Percentiles rank a stretch among this genome's conserved stretches.
phyloP scores from a whole-genome alignment of 345 rosid genomes.

The Dimocarpus longan region DNA sequence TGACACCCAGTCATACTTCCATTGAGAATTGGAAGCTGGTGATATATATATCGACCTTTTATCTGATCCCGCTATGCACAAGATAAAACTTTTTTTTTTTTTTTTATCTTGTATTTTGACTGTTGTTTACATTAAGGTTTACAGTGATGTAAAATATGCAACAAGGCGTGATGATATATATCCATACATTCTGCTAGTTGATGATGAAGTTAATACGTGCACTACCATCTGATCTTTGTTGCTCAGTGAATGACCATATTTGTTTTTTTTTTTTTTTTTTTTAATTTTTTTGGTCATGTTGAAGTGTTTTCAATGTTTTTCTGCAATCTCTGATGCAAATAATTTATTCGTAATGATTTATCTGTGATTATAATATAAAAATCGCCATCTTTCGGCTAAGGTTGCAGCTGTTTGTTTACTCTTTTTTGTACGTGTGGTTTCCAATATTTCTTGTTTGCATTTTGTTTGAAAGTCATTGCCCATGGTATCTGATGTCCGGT shows the following conservation, averaged over 20 bases:
- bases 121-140: no score
- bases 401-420: constrained; percentile 31
- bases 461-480: constrained; percentile 34
- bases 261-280: neutral
- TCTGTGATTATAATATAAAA: constrained; percentile 44
- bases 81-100: no score
- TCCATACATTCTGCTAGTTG: constrained; percentile 55
- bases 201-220: constrained; percentile 79
- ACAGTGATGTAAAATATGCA: neutral
- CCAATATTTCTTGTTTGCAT: neutral
- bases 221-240: constrained; percentile 88
- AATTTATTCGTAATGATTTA: constrained; percentile 41
- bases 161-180: constrained; percentile 63
- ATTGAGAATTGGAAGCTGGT: constrained; percentile 32
- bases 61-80: constrained; percentile 31
- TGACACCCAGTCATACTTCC: constrained; percentile 53
- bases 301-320: neutral
- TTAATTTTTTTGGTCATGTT: no score
- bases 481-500: constrained; percentile 82
- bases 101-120: neutral
- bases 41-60: constrained; percentile 13
- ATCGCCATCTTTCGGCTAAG: constrained; percentile 92
- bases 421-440: no score
- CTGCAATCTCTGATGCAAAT: constrained; percentile 72
- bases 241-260: neutral